phyloP scores from a whole-genome alignment of 192 early-diverging fungal species.

The Coemansia sp. region DNA sequence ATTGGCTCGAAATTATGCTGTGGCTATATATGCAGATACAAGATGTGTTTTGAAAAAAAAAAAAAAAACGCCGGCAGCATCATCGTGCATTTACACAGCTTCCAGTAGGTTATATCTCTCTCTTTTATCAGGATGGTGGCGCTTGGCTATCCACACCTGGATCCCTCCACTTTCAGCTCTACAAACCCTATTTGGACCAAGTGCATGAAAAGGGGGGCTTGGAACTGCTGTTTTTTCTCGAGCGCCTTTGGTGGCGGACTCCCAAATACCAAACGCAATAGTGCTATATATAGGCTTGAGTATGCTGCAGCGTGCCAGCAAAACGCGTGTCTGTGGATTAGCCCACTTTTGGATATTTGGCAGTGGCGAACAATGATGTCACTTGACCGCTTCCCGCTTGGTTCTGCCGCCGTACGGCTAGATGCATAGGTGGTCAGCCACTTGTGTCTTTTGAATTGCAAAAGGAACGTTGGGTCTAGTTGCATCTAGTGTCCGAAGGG shows the following conservation, averaged over 20 bases:
- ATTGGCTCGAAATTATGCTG: neutral
- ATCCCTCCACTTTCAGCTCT: neutral
- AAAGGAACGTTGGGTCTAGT: neutral
- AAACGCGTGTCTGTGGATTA: neutral
- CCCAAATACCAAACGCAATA: neutral
- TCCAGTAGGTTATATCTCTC: neutral
- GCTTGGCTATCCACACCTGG: no score
- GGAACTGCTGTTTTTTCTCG: neutral
- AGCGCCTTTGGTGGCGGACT: neutral
- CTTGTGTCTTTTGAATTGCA: neutral
- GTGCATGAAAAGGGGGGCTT: neutral
- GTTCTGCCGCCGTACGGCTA: neutral
- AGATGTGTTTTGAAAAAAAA: neutral
- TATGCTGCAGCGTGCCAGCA: neutral
- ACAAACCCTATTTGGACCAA: neutral
- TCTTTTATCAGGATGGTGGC: neutral
- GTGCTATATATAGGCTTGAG: neutral
- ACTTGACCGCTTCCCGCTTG: conserved; percentile 11
- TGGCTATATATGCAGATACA: neutral
- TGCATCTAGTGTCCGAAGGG: neutral
- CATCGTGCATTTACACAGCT: neutral
- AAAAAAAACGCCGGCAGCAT: conserved; percentile 1
- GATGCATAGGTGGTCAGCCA: neutral
- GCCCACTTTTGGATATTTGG: neutral
- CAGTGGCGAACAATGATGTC: neutral